Percentiles rank a stretch among this genome's conserved stretches.
phyloP scores from a whole-genome alignment of 805 yeast species.

The Starmera dryadoides region DNA sequence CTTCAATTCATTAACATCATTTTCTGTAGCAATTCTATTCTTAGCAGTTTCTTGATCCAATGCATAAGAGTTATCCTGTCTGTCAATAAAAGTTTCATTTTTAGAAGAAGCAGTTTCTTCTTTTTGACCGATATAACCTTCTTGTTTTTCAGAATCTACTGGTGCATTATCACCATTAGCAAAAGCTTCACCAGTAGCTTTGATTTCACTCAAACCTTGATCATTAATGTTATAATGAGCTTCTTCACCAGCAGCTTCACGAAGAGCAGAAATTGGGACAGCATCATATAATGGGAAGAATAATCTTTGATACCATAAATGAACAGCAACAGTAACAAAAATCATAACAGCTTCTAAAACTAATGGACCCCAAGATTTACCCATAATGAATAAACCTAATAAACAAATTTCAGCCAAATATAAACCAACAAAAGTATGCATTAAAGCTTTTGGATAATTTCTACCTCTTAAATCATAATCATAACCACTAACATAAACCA shows the following conservation, averaged over 20 bases:
- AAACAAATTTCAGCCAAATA: slow-evolving; percentile 68
- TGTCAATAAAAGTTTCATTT: slow-evolving; percentile 21
- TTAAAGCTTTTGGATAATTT: slow-evolving; percentile 63
- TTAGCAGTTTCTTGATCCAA: slow-evolving; percentile 1
- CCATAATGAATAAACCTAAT: slow-evolving; percentile 66
- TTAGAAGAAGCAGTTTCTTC: slow-evolving; percentile 22
- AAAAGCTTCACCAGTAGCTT: slow-evolving; percentile 36
- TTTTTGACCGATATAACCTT: slow-evolving; percentile 9
- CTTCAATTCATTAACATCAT: slow-evolving; percentile 9
- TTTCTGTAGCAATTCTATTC: slow-evolving; percentile 10
- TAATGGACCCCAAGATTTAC: slow-evolving; percentile 73
- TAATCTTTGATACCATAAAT: slow-evolving; percentile 48
- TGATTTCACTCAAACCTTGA: slow-evolving; percentile 56
- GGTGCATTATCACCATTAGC: slow-evolving; percentile 7
- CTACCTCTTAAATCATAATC: slow-evolving; percentile 59
- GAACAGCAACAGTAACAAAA: slow-evolving; percentile 50
- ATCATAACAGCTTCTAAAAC: slow-evolving; percentile 59
- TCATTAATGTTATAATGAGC: slow-evolving; percentile 54
- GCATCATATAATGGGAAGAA: slow-evolving; percentile 59
- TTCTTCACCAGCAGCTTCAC: slow-evolving; percentile 31
- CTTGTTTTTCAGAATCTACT: slow-evolving; percentile 9
- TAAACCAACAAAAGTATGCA: slow-evolving; percentile 64
- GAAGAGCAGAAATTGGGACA: slow-evolving; percentile 58
- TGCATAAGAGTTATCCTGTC: slow-evolving; percentile 11
- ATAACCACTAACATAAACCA: slow-evolving; percentile 57